Evolutionary conservation across 345 rosid species (phyloP), one percentile per base, ranked within the genome.

Genomic region (Populus simonii): DNA sequence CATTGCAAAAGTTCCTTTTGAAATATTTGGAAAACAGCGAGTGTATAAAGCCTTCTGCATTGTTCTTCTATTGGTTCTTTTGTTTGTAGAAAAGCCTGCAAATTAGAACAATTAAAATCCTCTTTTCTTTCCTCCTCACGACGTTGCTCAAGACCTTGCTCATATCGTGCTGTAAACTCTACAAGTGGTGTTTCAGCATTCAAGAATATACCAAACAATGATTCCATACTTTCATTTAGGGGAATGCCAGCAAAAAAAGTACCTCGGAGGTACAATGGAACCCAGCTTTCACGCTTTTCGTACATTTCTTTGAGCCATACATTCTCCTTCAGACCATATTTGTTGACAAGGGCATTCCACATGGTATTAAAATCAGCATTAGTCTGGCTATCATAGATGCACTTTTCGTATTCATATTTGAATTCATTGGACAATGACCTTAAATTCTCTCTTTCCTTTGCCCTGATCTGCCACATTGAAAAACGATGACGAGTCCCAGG

Each of bases 51-150:
- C 82, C 88, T 86, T 84, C 93, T 88, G 68, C 98, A 89, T 49
- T 92, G 98, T 71, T 92, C 98, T 84, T 93, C 98, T 36, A 94
- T 84, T 0, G 91, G 95, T 78, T 92, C 98, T 74, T 89, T 92
- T 27, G 98, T 90, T 80, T 89, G 93, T 22, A 89, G 84, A 79
- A 83, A 85, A 7, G 90, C 89, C 85, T 89, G 97, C 74, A 89
- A 66, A 82, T 89, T 92, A 76, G 80, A 88, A 22, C 92, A 87
- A 75, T 88, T 92, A 72, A 88, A 94, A 84, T 94, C 98, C 81
- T 92, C 97, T 83, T 90, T 90, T 39, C 86, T 85, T 83, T 93
- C 98, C 74, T 93, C 93, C 76, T 92, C 95, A 0, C 94, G 88
- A 17, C 91, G 86, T 41, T 74, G 95, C 80, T 88, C 88, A 20